These are phyloP conservation scores for Garcia nutans DNA, from an alignment of 345 rosid species.

Conservation along the genomic window DNA sequence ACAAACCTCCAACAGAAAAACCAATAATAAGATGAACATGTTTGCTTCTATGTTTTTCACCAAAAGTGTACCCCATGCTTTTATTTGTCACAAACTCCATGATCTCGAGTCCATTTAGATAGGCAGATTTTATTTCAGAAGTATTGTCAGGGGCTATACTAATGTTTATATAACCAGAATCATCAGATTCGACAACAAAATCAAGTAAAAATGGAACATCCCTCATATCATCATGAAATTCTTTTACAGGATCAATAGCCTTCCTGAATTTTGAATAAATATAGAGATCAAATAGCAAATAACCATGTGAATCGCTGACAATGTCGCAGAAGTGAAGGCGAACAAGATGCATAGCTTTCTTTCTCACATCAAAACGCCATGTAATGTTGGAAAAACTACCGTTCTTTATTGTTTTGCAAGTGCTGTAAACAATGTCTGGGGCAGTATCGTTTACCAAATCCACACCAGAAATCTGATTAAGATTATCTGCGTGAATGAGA, in stretches of 20 bases:
- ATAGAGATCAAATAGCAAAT: background rate
- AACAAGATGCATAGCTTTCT: constrained; percentile 12
- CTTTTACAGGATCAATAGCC: background rate
- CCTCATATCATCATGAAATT: too few relatives aligned
- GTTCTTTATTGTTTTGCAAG: background rate
- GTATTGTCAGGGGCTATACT: constrained; percentile 10
- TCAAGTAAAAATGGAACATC: background rate
- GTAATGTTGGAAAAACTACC: background rate
- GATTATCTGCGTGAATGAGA: too few relatives aligned
- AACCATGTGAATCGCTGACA: background rate
- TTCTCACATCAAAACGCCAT: constrained; percentile 9
- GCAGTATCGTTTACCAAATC: background rate
- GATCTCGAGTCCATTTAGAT: constrained; percentile 20
- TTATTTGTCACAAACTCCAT: constrained; percentile 12
- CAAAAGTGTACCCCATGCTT: background rate
- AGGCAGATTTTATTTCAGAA: background rate
- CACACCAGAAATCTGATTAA: too few relatives aligned
- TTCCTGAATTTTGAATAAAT: background rate
- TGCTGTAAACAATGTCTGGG: background rate
- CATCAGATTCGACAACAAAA: constrained; percentile 14
- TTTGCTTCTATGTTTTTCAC: background rate
- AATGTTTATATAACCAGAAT: constrained; percentile 12
- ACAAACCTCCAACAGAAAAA: background rate
- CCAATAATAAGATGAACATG: background rate
- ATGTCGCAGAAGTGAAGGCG: constrained; percentile 13